Base-by-base conservation (phyloP, 1,139 yeast genomes). In the Pichia sp. region DNA sequence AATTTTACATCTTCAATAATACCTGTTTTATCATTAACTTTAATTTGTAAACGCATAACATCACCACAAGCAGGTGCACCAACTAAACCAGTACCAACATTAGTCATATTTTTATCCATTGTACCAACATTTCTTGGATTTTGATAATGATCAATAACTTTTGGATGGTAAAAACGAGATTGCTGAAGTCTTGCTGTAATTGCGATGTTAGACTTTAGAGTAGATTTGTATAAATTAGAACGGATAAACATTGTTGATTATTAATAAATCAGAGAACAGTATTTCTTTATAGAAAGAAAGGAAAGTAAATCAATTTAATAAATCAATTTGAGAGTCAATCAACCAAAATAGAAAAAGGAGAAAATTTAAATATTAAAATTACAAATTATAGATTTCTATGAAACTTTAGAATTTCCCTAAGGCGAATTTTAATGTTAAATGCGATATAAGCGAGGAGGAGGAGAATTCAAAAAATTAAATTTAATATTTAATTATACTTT, bases 1-100 rank as follows among this genome's bases (percentile, higher is more conserved):
- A 92, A 92, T 68, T 89, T 92, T 55, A 92, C 98, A 64, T 92
- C 96, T 64, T 86, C 80, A 59, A 92, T 92, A 48, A 86, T 74
- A 2, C 98, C 98, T 30, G 95, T 81, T 47, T 77, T 82, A 57
- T 89, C 97, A 56, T 82, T 82, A 20, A 92, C 98, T 62, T 90
- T 80, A 60, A 92, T 92, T 66, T 92, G 98, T 55, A 92, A 76
- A 68, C 95, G 83, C 97, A 92, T 92, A 43, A 92, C 98, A 70
- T 92, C 98, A 49, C 98, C 98, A 71, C 98, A 92, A 1, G 98
- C 98, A 46, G 98, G 98, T 0, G 98, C 98, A 45, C 98, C 92
- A 22, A 92, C 98, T 38, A 92, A 76, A 2, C 98, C 98, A 2
- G 98, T 92, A 38, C 98, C 98, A n/a, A 92, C 97, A 55, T 81